Evolutionary conservation across 306 rosid species (phyloP).

Genomic region (Lathyrus sativus): DNA sequence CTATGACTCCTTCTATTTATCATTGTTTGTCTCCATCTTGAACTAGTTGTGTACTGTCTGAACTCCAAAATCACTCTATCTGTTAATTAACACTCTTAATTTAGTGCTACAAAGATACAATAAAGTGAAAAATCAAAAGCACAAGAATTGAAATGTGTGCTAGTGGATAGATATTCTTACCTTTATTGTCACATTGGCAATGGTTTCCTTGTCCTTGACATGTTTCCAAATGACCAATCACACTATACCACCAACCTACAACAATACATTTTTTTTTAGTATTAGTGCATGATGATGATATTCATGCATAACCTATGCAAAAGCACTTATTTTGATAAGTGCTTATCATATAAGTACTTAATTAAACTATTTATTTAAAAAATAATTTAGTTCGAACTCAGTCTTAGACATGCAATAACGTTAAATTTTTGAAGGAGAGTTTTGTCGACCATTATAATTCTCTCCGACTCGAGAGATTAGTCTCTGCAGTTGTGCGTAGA

Average conservation of each 20-base stretch:
- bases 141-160: slow-evolving; percentile 20
- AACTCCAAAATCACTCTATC: slow-evolving; percentile 78
- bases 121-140: slow-evolving; percentile 4
- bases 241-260: slow-evolving; percentile 97
- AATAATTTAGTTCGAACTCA: too few species aligned
- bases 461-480: too few species aligned
- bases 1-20: slow-evolving; percentile 67
- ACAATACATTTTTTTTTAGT: not conserved
- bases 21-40: slow-evolving; percentile 72
- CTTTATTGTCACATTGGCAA: slow-evolving; percentile 66
- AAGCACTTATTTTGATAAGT: too few species aligned
- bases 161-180: slow-evolving; percentile 49
- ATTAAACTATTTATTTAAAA: too few species aligned
- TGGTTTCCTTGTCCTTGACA: slow-evolving; percentile 57
- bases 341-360: too few species aligned
- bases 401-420: fast-evolving
- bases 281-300: slow-evolving; percentile 11
- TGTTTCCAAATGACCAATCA: slow-evolving; percentile 69
- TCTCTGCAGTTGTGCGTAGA: too few species aligned
- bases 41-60: slow-evolving; percentile 70
- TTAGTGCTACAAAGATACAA: not conserved
- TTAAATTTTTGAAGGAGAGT: too few species aligned
- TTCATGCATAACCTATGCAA: not conserved
- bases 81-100: slow-evolving; percentile 44
- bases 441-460: too few species aligned